Base-by-base conservation (phyloP, 2,329 filamentous ascomycete genomes). In the Aspergillus sp. region DNA sequence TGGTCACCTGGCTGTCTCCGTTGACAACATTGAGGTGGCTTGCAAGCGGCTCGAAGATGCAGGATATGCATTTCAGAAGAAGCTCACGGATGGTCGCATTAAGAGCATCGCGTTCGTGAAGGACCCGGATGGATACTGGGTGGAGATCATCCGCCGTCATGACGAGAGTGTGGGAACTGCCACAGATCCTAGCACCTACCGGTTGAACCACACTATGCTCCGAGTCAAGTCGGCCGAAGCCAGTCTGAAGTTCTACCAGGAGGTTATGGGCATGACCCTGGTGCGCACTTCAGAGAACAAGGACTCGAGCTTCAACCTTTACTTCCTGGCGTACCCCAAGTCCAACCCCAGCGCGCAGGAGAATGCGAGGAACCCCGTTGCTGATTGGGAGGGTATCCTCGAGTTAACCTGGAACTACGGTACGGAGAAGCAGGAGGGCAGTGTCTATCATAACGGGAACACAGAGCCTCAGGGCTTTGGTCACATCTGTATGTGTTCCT, bases 61-160 rank as follows among this genome's bases (percentile, higher is more conserved):
- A 5, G 90, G 90, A 0, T 95, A 95, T 72, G 79, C 79, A 52
- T 98, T 97, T 71, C 88, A 97, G 76, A 97, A 97, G 81, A 94
- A 88, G 71, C 74, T 97, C 48, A 81, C 81, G 0, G 91, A 97
- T 55, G 93, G 93, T 2, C 79, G 84, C 48, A 94, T 94, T 87
- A 79, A 78, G 60, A 71, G 86, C 61, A 94, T 97, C 60, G 93
- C 91, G 1, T 97, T 97, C 64, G 90, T 78, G 1, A 79, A 95
- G 46, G 89, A 94, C 57, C 89, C 89, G 0, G 88, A 95, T 66
- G 84, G 81, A 33, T 91, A 91, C 67, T 90, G 87, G 75, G 70
- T 74, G 12, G 69, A 71, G 52, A 65, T 73, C 41, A 71, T 73
- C 49, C 82, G 84, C 7, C 83, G 86, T 65, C 86, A 85, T 4